Evolutionary conservation across 2,329 filamentous ascomycete genomes (phyloP).

Genomic region (Botrytis fabae): DNA sequence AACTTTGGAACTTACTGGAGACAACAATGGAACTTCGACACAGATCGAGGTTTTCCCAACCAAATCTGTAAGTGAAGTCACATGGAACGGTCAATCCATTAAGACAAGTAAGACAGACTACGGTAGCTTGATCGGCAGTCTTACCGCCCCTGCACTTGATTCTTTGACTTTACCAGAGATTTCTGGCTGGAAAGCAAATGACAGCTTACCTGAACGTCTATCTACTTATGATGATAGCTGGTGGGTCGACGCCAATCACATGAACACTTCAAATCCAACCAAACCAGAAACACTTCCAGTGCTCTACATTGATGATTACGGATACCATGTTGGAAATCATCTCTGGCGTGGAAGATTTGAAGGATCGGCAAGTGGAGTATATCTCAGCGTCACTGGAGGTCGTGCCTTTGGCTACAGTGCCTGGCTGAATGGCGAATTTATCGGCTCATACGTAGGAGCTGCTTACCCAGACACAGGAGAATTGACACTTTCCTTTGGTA

Average conservation of each 20-base stretch:
- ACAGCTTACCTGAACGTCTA: slow-evolving; percentile 47
- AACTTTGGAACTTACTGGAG: slow-evolving; percentile 48
- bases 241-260: slow-evolving; percentile 19
- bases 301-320: slow-evolving; percentile 49
- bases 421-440: slow-evolving; percentile 54
- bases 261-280: slow-evolving; percentile 38
- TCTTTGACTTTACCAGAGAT: slow-evolving; percentile 29
- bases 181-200: slow-evolving; percentile 42
- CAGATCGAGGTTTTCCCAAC: slow-evolving; percentile 51
- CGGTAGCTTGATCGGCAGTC: slow-evolving; percentile 41
- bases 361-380: slow-evolving; percentile 36
- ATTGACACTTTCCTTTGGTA: slow-evolving; percentile 37
- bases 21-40: slow-evolving; percentile 45
- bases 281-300: slow-evolving; percentile 47
- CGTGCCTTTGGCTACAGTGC: slow-evolving; percentile 26
- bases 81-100: slow-evolving; percentile 51
- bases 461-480: slow-evolving; percentile 41
- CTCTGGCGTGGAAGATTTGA: slow-evolving; percentile 44
- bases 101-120: slow-evolving; percentile 44
- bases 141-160: slow-evolving; percentile 23
- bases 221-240: slow-evolving; percentile 45
- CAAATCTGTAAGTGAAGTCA: slow-evolving; percentile 46
- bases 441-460: slow-evolving; percentile 52
- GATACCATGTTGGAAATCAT: slow-evolving; percentile 47
- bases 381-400: slow-evolving; percentile 26